Conservation (phyloP, 495 filamentous ascomycete species). For the Antarctomyces pellizariae region DNA sequence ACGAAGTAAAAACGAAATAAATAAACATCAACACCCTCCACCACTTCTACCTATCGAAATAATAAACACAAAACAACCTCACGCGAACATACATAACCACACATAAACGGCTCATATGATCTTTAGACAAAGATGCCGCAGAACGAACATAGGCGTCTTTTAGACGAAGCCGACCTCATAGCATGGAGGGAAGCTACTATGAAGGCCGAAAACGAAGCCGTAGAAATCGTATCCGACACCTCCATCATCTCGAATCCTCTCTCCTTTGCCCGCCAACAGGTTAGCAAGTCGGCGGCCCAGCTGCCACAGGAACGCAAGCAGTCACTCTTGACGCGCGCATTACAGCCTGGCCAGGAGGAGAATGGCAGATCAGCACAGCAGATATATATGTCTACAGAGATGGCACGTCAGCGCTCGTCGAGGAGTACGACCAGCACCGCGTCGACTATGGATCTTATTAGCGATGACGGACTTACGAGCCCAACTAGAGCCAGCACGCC, state of each 20-base stretch:
- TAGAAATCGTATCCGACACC: constrained; percentile 14
- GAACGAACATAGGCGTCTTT: too few relatives aligned
- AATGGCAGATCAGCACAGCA: constrained; percentile 11
- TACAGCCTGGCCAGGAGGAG: constrained; percentile 39
- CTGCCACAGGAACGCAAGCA: constrained; percentile 28
- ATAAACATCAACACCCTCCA: too few relatives aligned
- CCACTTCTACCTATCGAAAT: too few relatives aligned
- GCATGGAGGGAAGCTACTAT: too few relatives aligned
- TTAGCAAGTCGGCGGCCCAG: constrained; percentile 18
- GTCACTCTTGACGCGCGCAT: constrained; percentile 60
- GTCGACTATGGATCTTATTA: constrained; percentile 72
- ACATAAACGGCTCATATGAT: too few relatives aligned
- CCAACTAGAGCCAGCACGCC: constrained; percentile 71
- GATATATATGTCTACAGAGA: constrained; percentile 16
- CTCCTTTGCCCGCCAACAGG: constrained; percentile 16
- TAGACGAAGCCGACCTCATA: constrained; percentile 13
- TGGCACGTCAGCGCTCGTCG: constrained; percentile 37
- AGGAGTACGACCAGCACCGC: constrained; percentile 54
- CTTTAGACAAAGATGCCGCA: too few relatives aligned
- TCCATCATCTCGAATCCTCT: constrained; percentile 13
- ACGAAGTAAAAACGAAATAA: too few relatives aligned
- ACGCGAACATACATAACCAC: too few relatives aligned
- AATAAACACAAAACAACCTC: too few relatives aligned
- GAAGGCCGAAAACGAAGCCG: constrained; percentile 29
- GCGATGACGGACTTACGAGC: constrained; percentile 79